Evolutionary conservation across 345 rosid genomes (phyloP).

Genomic region (Passiflora organensis): DNA sequence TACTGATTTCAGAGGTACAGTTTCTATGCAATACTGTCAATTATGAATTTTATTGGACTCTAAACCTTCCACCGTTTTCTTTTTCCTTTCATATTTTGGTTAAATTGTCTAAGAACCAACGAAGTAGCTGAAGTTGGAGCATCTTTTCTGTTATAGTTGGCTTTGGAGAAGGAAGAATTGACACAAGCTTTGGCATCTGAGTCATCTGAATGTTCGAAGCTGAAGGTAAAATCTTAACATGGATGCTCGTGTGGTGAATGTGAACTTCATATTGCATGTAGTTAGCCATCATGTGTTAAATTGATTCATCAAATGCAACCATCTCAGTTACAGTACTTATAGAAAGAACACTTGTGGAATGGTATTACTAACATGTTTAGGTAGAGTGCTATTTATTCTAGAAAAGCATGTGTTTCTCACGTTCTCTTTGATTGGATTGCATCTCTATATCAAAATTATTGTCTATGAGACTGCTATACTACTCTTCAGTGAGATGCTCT

Average conservation of each 20-base stretch:
- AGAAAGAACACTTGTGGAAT: no score
- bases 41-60: neutral
- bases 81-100: neutral
- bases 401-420: no score
- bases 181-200: conserved; percentile 66
- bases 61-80: neutral
- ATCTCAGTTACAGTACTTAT: no score
- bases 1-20: conserved; percentile 68
- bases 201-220: conserved; percentile 57
- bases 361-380: no score
- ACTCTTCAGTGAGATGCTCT: no score
- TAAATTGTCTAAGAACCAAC: neutral
- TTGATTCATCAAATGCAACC: no score
- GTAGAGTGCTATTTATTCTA: no score
- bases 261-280: neutral
- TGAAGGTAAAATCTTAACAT: conserved; percentile 48
- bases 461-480: no score
- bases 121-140: conserved; percentile 4
- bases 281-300: no score
- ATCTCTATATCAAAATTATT: no score
- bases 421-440: no score
- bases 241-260: neutral
- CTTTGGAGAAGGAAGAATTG: conserved; percentile 84
- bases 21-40: neutral
- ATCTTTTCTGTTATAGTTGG: conserved; percentile 47